Evolutionary conservation across 1,139 yeast species (phyloP), one percentile per base, ranked within the genome.

Genomic region (Yamadazyma atlantica): DNA sequence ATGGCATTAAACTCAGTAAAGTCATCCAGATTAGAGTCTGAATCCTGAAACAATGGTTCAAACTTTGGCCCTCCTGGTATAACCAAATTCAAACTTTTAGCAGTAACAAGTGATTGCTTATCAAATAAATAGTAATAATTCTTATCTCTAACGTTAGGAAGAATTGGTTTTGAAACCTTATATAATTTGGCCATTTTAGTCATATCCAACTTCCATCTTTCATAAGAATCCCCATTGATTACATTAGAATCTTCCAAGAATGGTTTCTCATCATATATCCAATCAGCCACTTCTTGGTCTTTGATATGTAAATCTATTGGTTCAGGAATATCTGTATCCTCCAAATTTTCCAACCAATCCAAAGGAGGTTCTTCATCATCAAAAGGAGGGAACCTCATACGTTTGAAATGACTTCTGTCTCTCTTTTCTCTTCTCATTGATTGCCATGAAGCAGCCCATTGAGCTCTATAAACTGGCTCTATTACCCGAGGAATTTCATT

Each of bases 361-460:
- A 90, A 59, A 0, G 95, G 95, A 0, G 97, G 96, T 57, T 90
- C 97, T 57, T 94, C 98, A 55, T 94, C 99, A 60, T 94, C 98
- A 64, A 92, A 89, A 0, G 96, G 92, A 1, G 99, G 99, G 50
- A 92, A 85, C 39, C 89, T 73, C 85, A 92, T 82, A 50, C 99
- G 74, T 51, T 88, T 85, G 62, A 94, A 92, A 56, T 87, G 95
- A 30, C 81, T 72, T 46, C 98, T 73, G 55, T 90, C 97, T 41
- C 95, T 75, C 56, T 94, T 92, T 56, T 92, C 98, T 38, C 92
- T 72, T 53, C 97, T 75, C 99, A 94, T 92, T 60, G 82, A 81
- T 13, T 78, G 66, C 97, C 98, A 92, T 65, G 82, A 75, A 0
- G 95, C 73, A 1, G 96, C 90, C 99, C 99, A 94, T 60, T 90